Percentiles rank a stretch among this genome's conserved stretches.
These are phyloP conservation scores for Paxillus ammoniavirescens DNA, from an alignment of 768 basidiomycete species.

Conservation along the genomic window DNA sequence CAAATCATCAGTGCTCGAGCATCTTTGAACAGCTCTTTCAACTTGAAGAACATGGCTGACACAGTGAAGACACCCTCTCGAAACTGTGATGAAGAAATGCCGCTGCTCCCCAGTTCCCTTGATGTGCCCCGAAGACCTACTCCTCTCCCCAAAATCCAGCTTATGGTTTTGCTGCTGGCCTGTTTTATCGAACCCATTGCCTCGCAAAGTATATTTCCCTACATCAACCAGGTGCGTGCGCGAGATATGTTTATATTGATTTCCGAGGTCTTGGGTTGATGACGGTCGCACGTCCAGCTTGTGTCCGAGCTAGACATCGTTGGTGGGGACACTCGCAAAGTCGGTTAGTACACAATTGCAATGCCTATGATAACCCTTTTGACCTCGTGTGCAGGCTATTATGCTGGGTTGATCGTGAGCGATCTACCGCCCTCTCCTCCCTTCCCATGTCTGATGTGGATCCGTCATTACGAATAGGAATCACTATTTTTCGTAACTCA, in stretches of 20 bases:
- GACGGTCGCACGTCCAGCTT: slow-evolving; percentile 17
- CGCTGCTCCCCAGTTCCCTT: too few relatives aligned
- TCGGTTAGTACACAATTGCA: slow-evolving; percentile 40
- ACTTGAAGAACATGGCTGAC: too few relatives aligned
- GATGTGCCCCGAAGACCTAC: slow-evolving; percentile 7
- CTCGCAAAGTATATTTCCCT: slow-evolving; percentile 45
- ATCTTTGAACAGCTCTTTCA: too few relatives aligned
- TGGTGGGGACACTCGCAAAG: slow-evolving; percentile 22
- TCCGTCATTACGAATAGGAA: slow-evolving; percentile 43
- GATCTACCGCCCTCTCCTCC: neutral
- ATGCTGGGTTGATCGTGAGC: slow-evolving; percentile 67
- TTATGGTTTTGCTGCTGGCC: slow-evolving; percentile 35
- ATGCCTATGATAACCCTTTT: neutral
- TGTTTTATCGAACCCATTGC: slow-evolving; percentile 36
- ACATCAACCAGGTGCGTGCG: slow-evolving; percentile 37
- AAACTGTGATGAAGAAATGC: too few relatives aligned
- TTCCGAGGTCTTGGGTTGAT: too few relatives aligned
- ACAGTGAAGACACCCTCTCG: too few relatives aligned
- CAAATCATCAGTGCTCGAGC: too few relatives aligned
- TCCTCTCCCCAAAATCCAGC: slow-evolving; percentile 38
- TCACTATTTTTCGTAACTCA: slow-evolving; percentile 75
- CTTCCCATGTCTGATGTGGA: neutral
- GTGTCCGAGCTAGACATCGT: slow-evolving; percentile 25
- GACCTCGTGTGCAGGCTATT: slow-evolving; percentile 51
- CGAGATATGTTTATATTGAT: neutral